These are phyloP conservation scores for Mortierella alpina DNA, from an alignment of 192 early-diverging fungal species.

Conservation along the genomic window DNA sequence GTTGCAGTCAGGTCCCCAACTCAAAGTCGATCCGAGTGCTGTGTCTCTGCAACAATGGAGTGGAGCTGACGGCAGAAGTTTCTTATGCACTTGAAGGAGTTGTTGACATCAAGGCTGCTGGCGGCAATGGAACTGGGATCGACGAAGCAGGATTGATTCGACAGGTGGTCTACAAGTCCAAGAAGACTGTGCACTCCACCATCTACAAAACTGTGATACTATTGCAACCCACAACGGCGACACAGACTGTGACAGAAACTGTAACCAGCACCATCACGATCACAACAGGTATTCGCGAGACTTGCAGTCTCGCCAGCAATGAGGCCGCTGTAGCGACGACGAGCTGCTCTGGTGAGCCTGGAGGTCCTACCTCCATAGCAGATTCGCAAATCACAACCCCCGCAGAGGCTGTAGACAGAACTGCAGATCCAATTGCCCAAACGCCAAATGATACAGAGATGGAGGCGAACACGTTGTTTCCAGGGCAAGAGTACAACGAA, in stretches of 20 bases:
- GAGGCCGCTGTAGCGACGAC: neutral
- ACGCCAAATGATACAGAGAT: too few species aligned
- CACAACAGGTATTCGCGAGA: neutral
- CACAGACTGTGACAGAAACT: conserved; percentile 5
- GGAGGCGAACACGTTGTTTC: too few species aligned
- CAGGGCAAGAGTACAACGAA: too few species aligned
- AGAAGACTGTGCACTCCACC: neutral
- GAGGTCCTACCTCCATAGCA: too few species aligned
- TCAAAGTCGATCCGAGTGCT: conserved; percentile 16
- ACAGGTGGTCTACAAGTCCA: conserved; percentile 2
- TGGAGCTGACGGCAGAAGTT: conserved; percentile 36
- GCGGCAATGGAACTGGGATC: conserved; percentile 6
- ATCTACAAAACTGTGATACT: neutral
- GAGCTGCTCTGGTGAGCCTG: too few species aligned
- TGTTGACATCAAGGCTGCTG: conserved; percentile 31
- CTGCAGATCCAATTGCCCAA: too few species aligned
- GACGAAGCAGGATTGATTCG: conserved; percentile 27
- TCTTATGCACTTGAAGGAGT: conserved; percentile 33
- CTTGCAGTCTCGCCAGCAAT: neutral
- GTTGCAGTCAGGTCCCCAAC: conserved; percentile 27
- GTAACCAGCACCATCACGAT: neutral
- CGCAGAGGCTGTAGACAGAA: too few species aligned
- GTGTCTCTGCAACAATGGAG: conserved; percentile 41
- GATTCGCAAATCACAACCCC: too few species aligned
- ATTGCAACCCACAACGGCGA: neutral